Evolutionary conservation across 805 yeast species (phyloP), one percentile per base, ranked within the genome.

Genomic region (Lipomyces anomalus): DNA sequence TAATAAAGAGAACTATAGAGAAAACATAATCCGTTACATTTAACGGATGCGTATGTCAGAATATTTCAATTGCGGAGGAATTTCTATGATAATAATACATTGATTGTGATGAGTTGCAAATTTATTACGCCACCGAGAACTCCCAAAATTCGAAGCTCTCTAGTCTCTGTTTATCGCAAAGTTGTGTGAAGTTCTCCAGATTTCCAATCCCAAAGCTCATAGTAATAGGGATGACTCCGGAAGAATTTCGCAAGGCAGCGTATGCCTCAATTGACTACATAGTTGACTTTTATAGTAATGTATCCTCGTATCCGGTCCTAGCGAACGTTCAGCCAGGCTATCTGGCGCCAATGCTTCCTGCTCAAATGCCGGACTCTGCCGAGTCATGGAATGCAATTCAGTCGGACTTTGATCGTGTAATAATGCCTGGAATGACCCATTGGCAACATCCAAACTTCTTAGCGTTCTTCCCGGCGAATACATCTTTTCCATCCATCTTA

Each of bases 161-260:
- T n/a, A n/a, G n/a, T n/a, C n/a, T n/a, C n/a, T n/a, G n/a, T n/a
- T n/a, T n/a, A n/a, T n/a, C n/a, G n/a, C n/a, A n/a, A n/a, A n/a
- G n/a, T n/a, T n/a, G n/a, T n/a, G n/a, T n/a, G n/a, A n/a, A n/a
- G n/a, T n/a, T n/a, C n/a, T n/a, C n/a, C n/a, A n/a, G n/a, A n/a
- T n/a, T n/a, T n/a, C n/a, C n/a, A n/a, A n/a, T n/a, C n/a, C n/a
- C n/a, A n/a, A n/a, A n/a, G n/a, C n/a, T n/a, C n/a, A n/a, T n/a
- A n/a, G n/a, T n/a, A n/a, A n/a, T n/a, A n/a, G n/a, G n/a, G n/a
- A 55, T 55, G 58, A 53, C 54, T 35, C 43, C 52, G 17, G 58
- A 55, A 32, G 53, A 52, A 22, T 55, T 37, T 35, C 42, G 56
- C 40, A 49, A 48, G 39, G 58, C 58, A 4, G 58, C 52, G 3